Evolutionary conservation across 805 yeast species (phyloP), one percentile per base, ranked within the genome.

Genomic region (Alloascoidea africana): DNA sequence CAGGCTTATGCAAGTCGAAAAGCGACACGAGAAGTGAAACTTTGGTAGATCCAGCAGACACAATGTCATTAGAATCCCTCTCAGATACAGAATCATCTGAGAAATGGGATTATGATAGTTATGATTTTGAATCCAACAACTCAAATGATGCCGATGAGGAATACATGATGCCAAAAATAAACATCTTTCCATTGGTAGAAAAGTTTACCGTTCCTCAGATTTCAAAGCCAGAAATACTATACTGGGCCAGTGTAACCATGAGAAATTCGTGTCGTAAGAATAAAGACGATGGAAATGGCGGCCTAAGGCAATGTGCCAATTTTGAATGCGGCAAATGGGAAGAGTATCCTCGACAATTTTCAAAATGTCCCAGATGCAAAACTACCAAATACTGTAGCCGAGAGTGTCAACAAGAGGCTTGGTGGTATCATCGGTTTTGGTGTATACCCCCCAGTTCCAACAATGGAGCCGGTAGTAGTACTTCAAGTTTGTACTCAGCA

Each of bases 201-300:
- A 76, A 82, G 54, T 89, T 84, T 54, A 89, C 97, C 0, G 70
- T 73, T 14, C 66, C 67, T 39, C 64, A 69, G 38, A 72, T 79
- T 46, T 73, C 84, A 3, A 71, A 77, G 34, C n/a, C n/a, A n/a
- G 96, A 87, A 46, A 74, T 86, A 65, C 77, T 81, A 46, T 86
- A 87, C 56, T 89, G 98, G 98, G 85, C 96, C 2, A 91, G 95
- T 3, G 94, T 89, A n/a, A 84, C 87, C 30, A 91, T 91, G 87
- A 67, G 97, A 39, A 91, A 91, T 55, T 86, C 95, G 1, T 89
- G 96, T 54, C 70, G 96, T 40, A 76, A 87, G 50, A n/a, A n/a
- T n/a, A n/a, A n/a, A n/a, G 91, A 89, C 54, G 96, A 87, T 51
- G 55, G 68, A 33, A 69, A 79, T 41, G 89, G 89, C 14, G 96